Conservation (phyloP, 257 asterid species). For the Solanum bulbocastanum region DNA sequence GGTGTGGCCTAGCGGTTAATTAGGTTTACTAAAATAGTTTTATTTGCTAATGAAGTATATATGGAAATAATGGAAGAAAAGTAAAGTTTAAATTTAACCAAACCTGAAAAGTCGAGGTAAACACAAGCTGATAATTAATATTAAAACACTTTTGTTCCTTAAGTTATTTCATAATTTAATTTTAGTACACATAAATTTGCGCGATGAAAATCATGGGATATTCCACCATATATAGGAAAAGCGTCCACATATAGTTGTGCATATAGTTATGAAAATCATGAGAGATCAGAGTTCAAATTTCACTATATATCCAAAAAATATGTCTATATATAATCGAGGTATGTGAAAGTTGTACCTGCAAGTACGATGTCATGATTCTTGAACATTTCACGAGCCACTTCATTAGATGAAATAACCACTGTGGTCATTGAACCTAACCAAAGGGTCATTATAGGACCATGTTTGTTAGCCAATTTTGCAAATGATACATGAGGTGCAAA, state of each 20-base stretch:
- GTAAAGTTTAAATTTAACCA: neutral
- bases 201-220: no score
- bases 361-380: slow-evolving; percentile 43
- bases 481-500: slow-evolving; percentile 44
- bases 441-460: slow-evolving; percentile 59
- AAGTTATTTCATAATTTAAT: neutral
- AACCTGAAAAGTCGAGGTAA: no score
- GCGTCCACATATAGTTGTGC: no score
- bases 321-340: neutral
- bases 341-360: slow-evolving; percentile 18
- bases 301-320: no score
- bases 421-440: slow-evolving; percentile 64
- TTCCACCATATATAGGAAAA: no score
- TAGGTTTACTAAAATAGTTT: neutral
- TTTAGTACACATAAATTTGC: neutral
- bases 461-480: slow-evolving; percentile 26
- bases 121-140: no score
- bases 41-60: neutral
- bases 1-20: neutral
- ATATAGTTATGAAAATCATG: no score
- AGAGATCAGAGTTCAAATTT: neutral
- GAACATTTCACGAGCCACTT: slow-evolving; percentile 64
- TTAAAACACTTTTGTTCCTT: neutral
- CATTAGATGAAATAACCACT: slow-evolving; percentile 48
- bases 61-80: neutral